A percentile compares a stretch with the other conserved stretches of the same genome.
Evolutionary conservation across 2,329 filamentous ascomycete genomes (phyloP).

Genomic region (Pseudogymnoascus sp.): DNA sequence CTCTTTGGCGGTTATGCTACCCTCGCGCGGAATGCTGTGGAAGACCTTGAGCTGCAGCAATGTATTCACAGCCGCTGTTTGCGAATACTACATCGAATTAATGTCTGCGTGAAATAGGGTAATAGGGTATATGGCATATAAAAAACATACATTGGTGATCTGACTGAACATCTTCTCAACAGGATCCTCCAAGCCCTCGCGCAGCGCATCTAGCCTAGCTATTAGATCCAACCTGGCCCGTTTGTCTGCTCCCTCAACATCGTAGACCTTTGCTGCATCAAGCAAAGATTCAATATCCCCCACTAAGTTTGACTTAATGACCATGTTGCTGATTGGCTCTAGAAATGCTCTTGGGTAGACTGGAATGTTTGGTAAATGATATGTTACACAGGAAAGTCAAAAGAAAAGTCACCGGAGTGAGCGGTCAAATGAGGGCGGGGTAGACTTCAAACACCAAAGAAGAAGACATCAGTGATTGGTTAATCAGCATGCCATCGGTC

Average conservation of each 20-base stretch:
- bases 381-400: background rate
- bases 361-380: background rate
- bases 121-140: background rate
- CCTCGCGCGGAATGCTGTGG: constrained; percentile 23
- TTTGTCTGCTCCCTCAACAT: constrained; percentile 14
- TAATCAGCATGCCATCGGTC: background rate
- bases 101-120: background rate
- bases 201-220: constrained; percentile 15
- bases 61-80: constrained; percentile 20
- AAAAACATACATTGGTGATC: constrained; percentile 20
- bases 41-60: constrained; percentile 20
- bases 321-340: constrained; percentile 12
- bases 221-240: constrained; percentile 12
- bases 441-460: background rate
- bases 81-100: constrained; percentile 13
- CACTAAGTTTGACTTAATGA: constrained; percentile 12
- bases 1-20: constrained; percentile 21
- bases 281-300: constrained; percentile 16
- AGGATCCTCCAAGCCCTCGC: constrained; percentile 21
- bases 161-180: constrained; percentile 24
- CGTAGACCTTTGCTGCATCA: constrained; percentile 13
- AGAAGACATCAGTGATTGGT: background rate
- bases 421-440: background rate
- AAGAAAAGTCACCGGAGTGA: background rate
- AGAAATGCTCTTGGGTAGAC: background rate